These are phyloP conservation scores for Hyaloscypha finlandica DNA, from an alignment of 495 filamentous ascomycete species.

Conservation along the genomic window DNA sequence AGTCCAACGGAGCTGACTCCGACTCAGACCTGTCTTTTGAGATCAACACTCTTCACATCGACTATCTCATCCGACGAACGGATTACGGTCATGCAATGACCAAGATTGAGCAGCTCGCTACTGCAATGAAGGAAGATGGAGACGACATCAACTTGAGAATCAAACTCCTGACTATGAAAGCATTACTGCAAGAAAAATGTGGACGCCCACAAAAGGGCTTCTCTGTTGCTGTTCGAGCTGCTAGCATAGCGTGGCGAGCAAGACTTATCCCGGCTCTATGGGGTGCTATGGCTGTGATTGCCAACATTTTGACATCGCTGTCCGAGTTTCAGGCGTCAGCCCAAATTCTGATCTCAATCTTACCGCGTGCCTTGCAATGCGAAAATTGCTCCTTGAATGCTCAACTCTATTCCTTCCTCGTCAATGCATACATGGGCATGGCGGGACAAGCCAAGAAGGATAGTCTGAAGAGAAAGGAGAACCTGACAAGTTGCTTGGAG, in stretches of 20 bases:
- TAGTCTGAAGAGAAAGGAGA: conserved; percentile 49
- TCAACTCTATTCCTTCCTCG: conserved; percentile 71
- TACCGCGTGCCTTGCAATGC: conserved; percentile 82
- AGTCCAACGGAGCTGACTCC: conserved; percentile 48
- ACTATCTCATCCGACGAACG: conserved; percentile 64
- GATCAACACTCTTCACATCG: conserved; percentile 69
- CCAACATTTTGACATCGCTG: conserved; percentile 67
- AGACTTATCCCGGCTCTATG: conserved; percentile 74
- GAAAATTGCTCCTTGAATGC: conserved; percentile 66
- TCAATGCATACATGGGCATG: conserved; percentile 81
- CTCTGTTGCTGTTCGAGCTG: conserved; percentile 77
- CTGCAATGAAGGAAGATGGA: conserved; percentile 64
- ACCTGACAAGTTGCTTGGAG: conserved; percentile 63
- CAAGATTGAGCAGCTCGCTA: conserved; percentile 67
- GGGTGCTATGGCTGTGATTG: conserved; percentile 70
- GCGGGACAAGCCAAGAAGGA: conserved; percentile 53
- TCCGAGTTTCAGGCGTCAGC: conserved; percentile 73
- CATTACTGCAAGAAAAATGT: conserved; percentile 66
- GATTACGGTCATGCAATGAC: conserved; percentile 64
- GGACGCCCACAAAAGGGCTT: conserved; percentile 81
- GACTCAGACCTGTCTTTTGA: conserved; percentile 70
- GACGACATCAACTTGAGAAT: conserved; percentile 76
- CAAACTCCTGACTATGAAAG: conserved; percentile 75
- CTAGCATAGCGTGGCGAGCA: conserved; percentile 71
- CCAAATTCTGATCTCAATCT: conserved; percentile 66